phyloP scores from a whole-genome alignment of 441 rosid species.

The Croton laevigatus region DNA sequence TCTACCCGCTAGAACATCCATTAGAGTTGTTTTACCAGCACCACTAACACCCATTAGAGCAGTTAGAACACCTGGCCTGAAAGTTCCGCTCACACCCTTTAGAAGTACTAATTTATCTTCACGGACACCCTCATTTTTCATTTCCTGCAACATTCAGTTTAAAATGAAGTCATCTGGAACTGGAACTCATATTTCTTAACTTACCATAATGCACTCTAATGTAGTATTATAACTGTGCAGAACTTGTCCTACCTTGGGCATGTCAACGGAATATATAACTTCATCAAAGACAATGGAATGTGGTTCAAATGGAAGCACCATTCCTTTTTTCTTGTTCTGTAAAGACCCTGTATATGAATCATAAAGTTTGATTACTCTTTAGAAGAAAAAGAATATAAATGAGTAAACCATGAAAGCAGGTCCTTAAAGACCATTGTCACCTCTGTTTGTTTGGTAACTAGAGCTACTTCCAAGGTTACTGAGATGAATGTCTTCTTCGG shows the following conservation, averaged over 20 bases:
- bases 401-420: not conserved
- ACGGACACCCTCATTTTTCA: slow-evolving; percentile 51
- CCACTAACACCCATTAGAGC: slow-evolving; percentile 92
- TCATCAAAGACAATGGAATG: slow-evolving; percentile 60
- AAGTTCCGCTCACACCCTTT: slow-evolving; percentile 70
- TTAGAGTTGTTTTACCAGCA: slow-evolving; percentile 67
- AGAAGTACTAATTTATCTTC: slow-evolving; percentile 58
- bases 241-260: slow-evolving; percentile 56
- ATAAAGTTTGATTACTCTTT: not conserved
- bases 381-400: slow-evolving; percentile 5
- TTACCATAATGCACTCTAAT: not conserved
- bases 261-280: slow-evolving; percentile 60
- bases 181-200: not conserved
- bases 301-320: slow-evolving; percentile 86
- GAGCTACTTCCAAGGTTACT: not conserved
- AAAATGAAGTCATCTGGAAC: not conserved
- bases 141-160: slow-evolving; percentile 38
- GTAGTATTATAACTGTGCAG: not conserved
- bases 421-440: not conserved
- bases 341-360: slow-evolving; percentile 9
- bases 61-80: slow-evolving; percentile 88
- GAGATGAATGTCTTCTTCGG: not conserved
- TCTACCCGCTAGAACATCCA: slow-evolving; percentile 53
- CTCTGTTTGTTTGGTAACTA: slow-evolving; percentile 4
- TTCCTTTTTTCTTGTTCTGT: slow-evolving; percentile 42